Percentiles rank a stretch among this genome's conserved stretches.
These are phyloP conservation scores for Monosporozyma aerobia DNA, from an alignment of 805 yeast species.

Conservation along the genomic window DNA sequence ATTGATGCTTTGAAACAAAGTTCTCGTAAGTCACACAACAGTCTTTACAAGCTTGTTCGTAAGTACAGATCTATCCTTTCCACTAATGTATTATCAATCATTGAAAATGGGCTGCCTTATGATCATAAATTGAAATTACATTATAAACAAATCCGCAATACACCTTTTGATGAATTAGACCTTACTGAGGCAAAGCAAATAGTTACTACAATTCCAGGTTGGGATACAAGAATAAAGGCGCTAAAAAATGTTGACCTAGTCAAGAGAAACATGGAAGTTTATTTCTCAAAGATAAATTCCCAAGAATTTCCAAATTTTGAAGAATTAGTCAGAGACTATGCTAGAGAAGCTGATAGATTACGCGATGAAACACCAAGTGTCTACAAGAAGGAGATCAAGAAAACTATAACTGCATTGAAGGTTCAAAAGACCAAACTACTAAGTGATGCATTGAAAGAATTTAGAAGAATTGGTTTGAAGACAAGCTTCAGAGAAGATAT, in stretches of 20 bases:
- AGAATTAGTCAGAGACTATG: constrained; percentile 45
- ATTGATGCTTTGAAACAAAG: constrained; percentile 89
- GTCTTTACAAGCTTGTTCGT: constrained; percentile 71
- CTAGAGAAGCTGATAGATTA: constrained; percentile 51
- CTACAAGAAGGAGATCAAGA: constrained; percentile 66
- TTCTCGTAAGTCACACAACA: constrained; percentile 80
- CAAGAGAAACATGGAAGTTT: constrained; percentile 46
- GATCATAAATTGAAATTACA: constrained; percentile 6
- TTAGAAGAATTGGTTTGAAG: constrained; percentile 69
- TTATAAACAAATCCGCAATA: constrained; percentile 4
- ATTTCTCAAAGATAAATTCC: constrained; percentile 28
- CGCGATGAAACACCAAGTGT: constrained; percentile 69
- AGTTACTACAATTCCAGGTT: constrained; percentile 34
- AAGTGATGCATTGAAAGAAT: constrained; percentile 66
- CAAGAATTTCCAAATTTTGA: constrained; percentile 41
- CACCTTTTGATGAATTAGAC: constrained; percentile 5
- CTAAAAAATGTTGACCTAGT: constrained; percentile 44
- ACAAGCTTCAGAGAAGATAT: constrained; percentile 56
- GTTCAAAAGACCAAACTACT: constrained; percentile 73
- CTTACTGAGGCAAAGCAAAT: constrained; percentile 11
- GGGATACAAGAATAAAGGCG: constrained; percentile 50
- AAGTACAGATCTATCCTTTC: constrained; percentile 63
- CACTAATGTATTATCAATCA: constrained; percentile 41
- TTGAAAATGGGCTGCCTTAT: constrained; percentile 50
- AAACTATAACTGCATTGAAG: constrained; percentile 57